Evolutionary conservation across 2,329 filamentous ascomycete genomes (phyloP), one percentile per base, ranked within the genome.

Genomic region (Neonectria magnoliae): DNA sequence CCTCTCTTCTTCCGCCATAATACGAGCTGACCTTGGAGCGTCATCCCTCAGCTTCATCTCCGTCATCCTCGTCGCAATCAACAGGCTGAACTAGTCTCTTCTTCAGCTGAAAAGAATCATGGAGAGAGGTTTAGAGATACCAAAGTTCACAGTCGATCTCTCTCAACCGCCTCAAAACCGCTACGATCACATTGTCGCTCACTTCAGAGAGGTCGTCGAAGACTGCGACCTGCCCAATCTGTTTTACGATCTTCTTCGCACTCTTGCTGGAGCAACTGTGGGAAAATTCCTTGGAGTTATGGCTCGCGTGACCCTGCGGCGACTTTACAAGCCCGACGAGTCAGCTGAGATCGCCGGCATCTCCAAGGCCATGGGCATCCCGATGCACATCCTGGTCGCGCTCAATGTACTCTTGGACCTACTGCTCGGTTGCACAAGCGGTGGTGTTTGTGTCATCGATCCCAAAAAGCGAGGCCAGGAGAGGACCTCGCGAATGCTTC

Each of bases 401-500:
- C 83, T 90, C 69, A 91, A 91, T 68, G 86, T 87, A 2, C 76
- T 91, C 2, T 79, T 91, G 1, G 90, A 92, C 70, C 77, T 87
- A 5, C 79, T 91, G 38, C 84, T 91, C 77, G 89, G 89, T 2
- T 91, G 90, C 73, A 91, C 89, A 1, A 90, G 87, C 50, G 79
- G 79, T 4, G 79, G 78, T 0, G 75, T 73, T 0, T 69, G 76
- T 1, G 68, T 73, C 0, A 1, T 74, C 0, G 62, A 70, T n/a
- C 16, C 25, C 53, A 2, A 41, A 36, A n/a, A 55, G 5, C 3
- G 13, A 27, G 4, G 20, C 56, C 9, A 6, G 36, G 2, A 25
- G 18, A 2, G 44, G 45, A 41, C 33, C 16, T 68, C 47, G 2
- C 47, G 60, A 33, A 67, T 88, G 78, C 71, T 87, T 66, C 86